phyloP scores from a whole-genome alignment of 2,329 filamentous ascomycete genomes.

The Xylariaceae sp. region DNA sequence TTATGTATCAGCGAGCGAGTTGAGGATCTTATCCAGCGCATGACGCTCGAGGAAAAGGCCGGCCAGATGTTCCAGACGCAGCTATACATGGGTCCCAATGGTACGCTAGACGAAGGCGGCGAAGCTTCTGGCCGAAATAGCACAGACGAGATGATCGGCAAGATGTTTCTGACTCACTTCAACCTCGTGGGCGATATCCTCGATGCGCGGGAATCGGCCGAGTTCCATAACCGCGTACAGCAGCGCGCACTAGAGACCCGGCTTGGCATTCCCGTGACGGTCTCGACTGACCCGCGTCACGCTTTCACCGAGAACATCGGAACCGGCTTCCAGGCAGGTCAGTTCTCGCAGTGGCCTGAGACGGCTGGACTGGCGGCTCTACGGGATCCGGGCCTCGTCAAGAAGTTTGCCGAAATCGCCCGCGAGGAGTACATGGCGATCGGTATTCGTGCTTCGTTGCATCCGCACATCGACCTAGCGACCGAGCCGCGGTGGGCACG shows the following conservation, averaged over 20 bases:
- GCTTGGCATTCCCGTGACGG: slow-evolving; percentile 51
- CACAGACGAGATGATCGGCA: slow-evolving; percentile 39
- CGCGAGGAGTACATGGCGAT: slow-evolving; percentile 49
- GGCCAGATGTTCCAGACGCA: slow-evolving; percentile 51
- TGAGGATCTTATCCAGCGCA: slow-evolving; percentile 48
- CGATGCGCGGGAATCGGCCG: slow-evolving; percentile 39
- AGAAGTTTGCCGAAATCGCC: slow-evolving; percentile 51
- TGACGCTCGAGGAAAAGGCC: slow-evolving; percentile 52
- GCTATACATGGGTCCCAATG: slow-evolving; percentile 33
- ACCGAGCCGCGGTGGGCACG: slow-evolving; percentile 57
- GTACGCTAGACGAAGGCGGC: slow-evolving; percentile 23
- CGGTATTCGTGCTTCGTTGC: slow-evolving; percentile 49
- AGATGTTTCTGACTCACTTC: slow-evolving; percentile 48
- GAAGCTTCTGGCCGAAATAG: slow-evolving; percentile 17
- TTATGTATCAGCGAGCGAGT: slow-evolving; percentile 47
- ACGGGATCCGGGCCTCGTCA: slow-evolving; percentile 45
- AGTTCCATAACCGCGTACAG: slow-evolving; percentile 48
- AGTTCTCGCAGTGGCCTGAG: slow-evolving; percentile 56
- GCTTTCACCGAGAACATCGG: slow-evolving; percentile 47
- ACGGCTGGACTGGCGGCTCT: slow-evolving; percentile 53
- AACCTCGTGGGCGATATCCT: slow-evolving; percentile 48
- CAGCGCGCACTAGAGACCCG: slow-evolving; percentile 46
- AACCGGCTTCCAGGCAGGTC: slow-evolving; percentile 45
- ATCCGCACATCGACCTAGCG: slow-evolving; percentile 54
- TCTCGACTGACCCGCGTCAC: slow-evolving; percentile 52